Percentiles rank a stretch among this genome's conserved stretches.
These are phyloP conservation scores for Dictyostelium intermedium DNA, from an alignment of 78 protist species.

Conservation along the genomic window DNA sequence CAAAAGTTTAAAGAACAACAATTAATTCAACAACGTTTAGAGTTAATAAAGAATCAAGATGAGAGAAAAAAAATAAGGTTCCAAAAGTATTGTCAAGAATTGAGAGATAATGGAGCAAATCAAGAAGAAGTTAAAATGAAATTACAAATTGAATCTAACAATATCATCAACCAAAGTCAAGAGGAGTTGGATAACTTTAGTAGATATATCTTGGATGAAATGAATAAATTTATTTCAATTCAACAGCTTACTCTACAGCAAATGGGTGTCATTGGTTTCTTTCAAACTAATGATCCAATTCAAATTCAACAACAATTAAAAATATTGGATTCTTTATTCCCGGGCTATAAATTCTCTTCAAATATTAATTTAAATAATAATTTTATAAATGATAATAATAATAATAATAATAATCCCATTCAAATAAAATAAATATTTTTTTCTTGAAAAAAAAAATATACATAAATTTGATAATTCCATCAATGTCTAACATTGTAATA, in stretches of 20 bases:
- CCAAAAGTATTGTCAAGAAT: not conserved
- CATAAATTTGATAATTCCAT: too few species aligned
- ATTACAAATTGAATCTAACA: not conserved
- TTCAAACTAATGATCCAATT: not conserved
- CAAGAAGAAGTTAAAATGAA: not conserved
- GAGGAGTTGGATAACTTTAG: not conserved
- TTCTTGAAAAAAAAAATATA: too few species aligned
- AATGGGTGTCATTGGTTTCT: slow-evolving; percentile 41
- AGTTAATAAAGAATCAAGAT: not conserved
- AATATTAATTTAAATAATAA: too few species aligned
- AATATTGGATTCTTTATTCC: slow-evolving; percentile 29
- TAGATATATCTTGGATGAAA: not conserved
- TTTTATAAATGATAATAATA: not conserved
- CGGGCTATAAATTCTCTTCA: not conserved
- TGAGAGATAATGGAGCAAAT: not conserved
- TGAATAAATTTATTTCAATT: not conserved
- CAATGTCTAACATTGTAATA: too few species aligned
- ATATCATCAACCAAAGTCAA: not conserved
- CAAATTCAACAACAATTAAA: slow-evolving; percentile 27
- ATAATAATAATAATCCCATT: not conserved
- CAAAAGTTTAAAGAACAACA: not conserved
- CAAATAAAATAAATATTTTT: not conserved
- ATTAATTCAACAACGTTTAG: not conserved
- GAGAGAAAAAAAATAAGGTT: not conserved
- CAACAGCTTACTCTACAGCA: slow-evolving; percentile 28